Evolutionary conservation across 345 rosid genomes (phyloP).

Genomic region (Microcos paniculata): DNA sequence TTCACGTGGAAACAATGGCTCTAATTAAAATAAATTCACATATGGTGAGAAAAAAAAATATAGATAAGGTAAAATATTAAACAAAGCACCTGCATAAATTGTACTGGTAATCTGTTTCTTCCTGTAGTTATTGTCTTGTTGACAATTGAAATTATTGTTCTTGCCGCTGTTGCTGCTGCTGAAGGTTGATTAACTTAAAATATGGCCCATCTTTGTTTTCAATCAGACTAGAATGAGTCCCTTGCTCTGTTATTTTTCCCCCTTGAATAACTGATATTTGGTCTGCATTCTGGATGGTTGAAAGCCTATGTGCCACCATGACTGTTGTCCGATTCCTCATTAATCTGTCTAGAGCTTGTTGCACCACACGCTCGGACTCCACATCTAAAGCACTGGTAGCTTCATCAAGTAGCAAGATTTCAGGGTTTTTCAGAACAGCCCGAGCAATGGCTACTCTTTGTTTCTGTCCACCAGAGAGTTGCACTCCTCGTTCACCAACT

Average conservation of each 20-base stretch:
- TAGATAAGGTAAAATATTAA: background rate
- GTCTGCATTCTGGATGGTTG: slow-evolving; percentile 83
- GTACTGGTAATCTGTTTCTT: background rate
- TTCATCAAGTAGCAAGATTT: slow-evolving; percentile 82
- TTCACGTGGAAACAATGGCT: background rate
- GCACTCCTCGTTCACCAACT: slow-evolving; percentile 91
- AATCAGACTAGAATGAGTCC: slow-evolving; percentile 68
- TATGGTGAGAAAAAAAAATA: background rate
- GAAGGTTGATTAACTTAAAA: slow-evolving; percentile 75
- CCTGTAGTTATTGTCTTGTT: background rate
- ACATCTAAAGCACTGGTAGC: slow-evolving; percentile 88
- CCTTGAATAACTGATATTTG: slow-evolving; percentile 74
- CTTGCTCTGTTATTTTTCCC: slow-evolving; percentile 80
- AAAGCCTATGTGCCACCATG: slow-evolving; percentile 89
- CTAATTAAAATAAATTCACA: background rate
- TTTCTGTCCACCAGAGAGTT: slow-evolving; percentile 88
- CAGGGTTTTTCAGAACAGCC: slow-evolving; percentile 87
- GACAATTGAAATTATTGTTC: slow-evolving; percentile 3
- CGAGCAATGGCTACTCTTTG: slow-evolving; percentile 93
- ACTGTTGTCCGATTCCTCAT: slow-evolving; percentile 82
- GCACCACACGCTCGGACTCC: slow-evolving; percentile 84
- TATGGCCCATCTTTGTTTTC: slow-evolving; percentile 75
- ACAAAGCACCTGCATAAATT: background rate
- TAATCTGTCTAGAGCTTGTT: slow-evolving; percentile 86
- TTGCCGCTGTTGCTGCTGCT: slow-evolving; percentile 60